Evolutionary conservation across 352 stramenopile genomes (phyloP), one percentile per base, ranked within the genome.

Genomic region (Pythium pectinolyticum): DNA sequence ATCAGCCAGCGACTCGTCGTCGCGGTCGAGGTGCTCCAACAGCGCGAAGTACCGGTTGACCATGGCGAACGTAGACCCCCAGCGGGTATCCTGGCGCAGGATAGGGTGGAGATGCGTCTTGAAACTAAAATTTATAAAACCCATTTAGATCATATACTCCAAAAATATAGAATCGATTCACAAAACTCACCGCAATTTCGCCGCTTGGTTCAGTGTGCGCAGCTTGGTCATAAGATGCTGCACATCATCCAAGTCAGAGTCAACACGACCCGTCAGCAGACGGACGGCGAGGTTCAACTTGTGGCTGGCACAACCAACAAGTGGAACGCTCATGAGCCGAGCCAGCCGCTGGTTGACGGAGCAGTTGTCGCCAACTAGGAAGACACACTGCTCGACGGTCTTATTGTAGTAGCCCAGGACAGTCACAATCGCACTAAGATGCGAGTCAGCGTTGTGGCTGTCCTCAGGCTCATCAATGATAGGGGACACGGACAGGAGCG

Each of bases 71-170:
- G 61, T 57, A 2, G 52, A 67, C 5, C 52, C 25, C 61, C 61
- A 62, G 2, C 52, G 52, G 5, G 61, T 68, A 25, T 63, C 61
- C 39, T 68, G 53, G 0, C 53, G 45, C 11, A 68, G 22, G 19
- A 67, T 25, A 30, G 61, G 51, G 2, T 30, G 22, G 17, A 57
- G 43, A 25, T 51, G 5, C 19, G 46, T 59, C 22, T 59, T 52
- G 10, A 49, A 55, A 27, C 50, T 66, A 59, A 54, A 57, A 54
- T 50, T 41, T 34, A 51, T 10, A 31, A 45, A 39, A 60, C 9
- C 27, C 37, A 53, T 30, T 41, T 51, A 50, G 15, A 52, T 37
- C 12, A 37, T 14, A 37, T 14, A 37, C 12, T 37, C 32, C 32
- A 19, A 17, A 19, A 46, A 46, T 24, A 25, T 46, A 46, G 39